Base-by-base conservation (phyloP, 345 rosid species). In the Eucalyptus victrix region DNA sequence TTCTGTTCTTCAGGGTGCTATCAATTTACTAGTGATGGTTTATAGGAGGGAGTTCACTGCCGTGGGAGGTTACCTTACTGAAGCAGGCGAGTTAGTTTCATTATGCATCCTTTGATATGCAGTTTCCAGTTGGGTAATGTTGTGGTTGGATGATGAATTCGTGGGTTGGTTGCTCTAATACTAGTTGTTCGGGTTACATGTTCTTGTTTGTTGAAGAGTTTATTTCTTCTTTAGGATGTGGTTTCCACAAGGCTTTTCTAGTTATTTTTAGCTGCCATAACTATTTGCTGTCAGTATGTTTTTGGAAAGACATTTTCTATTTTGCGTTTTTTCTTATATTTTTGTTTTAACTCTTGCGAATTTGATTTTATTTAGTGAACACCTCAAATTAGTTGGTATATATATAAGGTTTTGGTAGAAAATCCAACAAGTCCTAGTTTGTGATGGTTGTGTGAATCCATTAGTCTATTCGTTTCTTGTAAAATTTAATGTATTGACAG, bases 61-160 rank as follows among this genome's bases (percentile, higher is more conserved):
- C 86, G 95, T 98, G 95, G 99, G 97, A 91, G 99, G 99, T 91
- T 98, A 98, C 94, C 95, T 96, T 89, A 98, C 99, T 87, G 96
- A 95, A 92, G 97, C 97, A 89, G 99, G 99, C 93, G 99, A 98
- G 99, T 99, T 97, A 95, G 90, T 90, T 88, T 62, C 80, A 13
- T 50, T 76, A 19, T 89, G 49, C 49, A 80, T 87, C 32, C 28
- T 49, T 53, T 58, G 53, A 40, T 87, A 26, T 40, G 54, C 51
- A 30, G n/a, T 69, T 34, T 69, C 44, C 26, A 34, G 80, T 69
- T 69, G 80, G 44, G 24, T 69, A 69, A 69, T 34, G 67, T 87
- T 87, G 32, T 62, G 49, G 69, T 40, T 17, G 24, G 42, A 17
- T 69, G 80, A 69, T 69, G 42, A 69, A 9, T 69, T 69, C 4